phyloP scores from a whole-genome alignment of 306 rosid species.

The Begonia peltatifolia region DNA sequence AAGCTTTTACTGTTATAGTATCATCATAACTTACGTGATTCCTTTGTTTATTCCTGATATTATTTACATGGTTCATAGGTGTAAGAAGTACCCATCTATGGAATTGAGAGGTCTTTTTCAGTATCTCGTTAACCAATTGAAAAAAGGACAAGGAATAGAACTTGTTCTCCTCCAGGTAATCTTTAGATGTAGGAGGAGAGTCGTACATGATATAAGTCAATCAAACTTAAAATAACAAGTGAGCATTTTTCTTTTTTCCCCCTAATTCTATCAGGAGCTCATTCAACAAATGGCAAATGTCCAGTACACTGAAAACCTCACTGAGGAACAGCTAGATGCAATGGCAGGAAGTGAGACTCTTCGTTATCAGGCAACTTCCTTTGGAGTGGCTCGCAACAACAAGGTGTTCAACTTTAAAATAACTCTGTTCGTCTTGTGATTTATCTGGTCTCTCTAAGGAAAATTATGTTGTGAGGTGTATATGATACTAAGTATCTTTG shows the following conservation, averaged over 20 bases:
- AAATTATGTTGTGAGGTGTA: no score
- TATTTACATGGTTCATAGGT: conserved; percentile 25
- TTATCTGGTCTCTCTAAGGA: no score
- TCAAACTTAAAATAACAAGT: background rate
- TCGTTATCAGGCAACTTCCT: conserved; percentile 85
- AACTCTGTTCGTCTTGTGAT: no score
- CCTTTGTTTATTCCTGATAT: background rate
- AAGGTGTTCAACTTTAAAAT: conserved; percentile 32
- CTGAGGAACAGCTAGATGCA: conserved; percentile 94
- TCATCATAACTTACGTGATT: no score
- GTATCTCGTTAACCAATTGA: conserved; percentile 91
- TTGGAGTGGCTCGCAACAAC: conserved; percentile 83
- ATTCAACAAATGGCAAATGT: conserved; percentile 99
- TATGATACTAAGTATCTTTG: no score
- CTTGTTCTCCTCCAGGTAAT: conserved; percentile 87
- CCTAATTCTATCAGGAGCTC: conserved; percentile 54
- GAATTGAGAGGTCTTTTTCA: conserved; percentile 96
- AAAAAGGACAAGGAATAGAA: conserved; percentile 91
- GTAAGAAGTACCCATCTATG: conserved; percentile 98
- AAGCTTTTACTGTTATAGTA: no score
- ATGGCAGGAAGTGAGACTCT: conserved; percentile 99
- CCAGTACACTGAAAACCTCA: conserved; percentile 88
- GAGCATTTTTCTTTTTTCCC: background rate
- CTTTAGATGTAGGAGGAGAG: conserved; percentile 4
- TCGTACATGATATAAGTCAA: background rate